Conservation (phyloP, 2,329 filamentous ascomycete species). For the Chaetomium olivaceum region DNA sequence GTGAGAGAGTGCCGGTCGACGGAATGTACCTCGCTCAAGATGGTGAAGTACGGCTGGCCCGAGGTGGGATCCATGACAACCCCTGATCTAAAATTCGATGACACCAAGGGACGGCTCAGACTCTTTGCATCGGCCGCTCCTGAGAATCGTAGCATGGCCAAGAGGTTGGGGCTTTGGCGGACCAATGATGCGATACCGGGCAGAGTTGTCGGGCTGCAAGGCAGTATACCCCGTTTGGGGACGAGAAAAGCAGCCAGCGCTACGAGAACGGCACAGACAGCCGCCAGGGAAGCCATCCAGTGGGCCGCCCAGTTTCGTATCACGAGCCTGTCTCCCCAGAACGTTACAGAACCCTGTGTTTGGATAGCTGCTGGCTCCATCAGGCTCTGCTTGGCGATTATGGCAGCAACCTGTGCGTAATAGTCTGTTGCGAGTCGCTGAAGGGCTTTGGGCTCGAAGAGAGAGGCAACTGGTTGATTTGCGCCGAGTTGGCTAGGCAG, state of each 20-base stretch:
- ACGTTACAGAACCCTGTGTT: not conserved
- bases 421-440: not conserved
- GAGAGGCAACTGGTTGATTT: not conserved
- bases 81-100: not conserved
- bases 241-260: not conserved
- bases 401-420: not conserved
- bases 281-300: slow-evolving; percentile 6
- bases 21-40: not conserved
- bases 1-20: not conserved
- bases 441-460: not conserved
- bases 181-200: slow-evolving; percentile 4
- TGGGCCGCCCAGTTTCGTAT: slow-evolving; percentile 4
- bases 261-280: not conserved
- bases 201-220: slow-evolving; percentile 2
- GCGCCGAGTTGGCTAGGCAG: not conserved
- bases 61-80: not conserved
- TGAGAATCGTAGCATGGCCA: not conserved
- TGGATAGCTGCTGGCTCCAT: slow-evolving; percentile 3
- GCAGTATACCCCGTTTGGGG: not conserved
- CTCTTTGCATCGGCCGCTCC: not conserved
- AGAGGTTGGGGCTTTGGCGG: not conserved
- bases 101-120: not conserved
- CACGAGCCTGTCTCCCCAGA: not conserved
- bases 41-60: not conserved
- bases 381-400: slow-evolving; percentile 7